These are phyloP conservation scores for Bretschneidera sinensis DNA, from an alignment of 345 rosid species.

Conservation along the genomic window DNA sequence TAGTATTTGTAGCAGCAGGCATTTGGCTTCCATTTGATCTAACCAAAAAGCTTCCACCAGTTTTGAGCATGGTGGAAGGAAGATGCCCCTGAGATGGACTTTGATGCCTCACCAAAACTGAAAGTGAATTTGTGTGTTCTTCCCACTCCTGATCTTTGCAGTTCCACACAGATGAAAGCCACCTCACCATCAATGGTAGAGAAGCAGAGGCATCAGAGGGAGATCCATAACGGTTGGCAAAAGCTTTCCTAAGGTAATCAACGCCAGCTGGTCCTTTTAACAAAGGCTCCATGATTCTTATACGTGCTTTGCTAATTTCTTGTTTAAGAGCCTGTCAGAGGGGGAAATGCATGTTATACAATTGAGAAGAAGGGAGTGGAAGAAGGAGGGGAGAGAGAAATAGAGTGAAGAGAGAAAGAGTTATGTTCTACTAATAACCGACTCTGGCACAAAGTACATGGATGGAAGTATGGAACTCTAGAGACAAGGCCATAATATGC, in stretches of 20 bases:
- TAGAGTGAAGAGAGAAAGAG: neutral
- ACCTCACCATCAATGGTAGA: slow-evolving; percentile 48
- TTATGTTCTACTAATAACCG: neutral
- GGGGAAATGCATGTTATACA: slow-evolving; percentile 4
- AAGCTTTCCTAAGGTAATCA: slow-evolving; percentile 67
- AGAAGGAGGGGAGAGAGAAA: neutral
- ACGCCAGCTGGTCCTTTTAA: slow-evolving; percentile 79
- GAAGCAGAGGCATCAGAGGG: slow-evolving; percentile 43
- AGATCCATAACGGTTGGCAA: slow-evolving; percentile 51
- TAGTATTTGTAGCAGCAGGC: slow-evolving; percentile 21
- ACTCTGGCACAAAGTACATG: neutral
- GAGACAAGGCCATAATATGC: no score
- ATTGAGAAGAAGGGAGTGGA: neutral
- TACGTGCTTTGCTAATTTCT: slow-evolving; percentile 72
- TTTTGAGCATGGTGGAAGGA: slow-evolving; percentile 56
- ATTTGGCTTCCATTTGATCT: slow-evolving; percentile 22
- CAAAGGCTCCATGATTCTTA: slow-evolving; percentile 69
- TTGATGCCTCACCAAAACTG: slow-evolving; percentile 34
- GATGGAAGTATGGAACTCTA: no score
- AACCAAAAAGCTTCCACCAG: slow-evolving; percentile 62
- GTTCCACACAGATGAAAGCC: slow-evolving; percentile 55
- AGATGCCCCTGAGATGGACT: slow-evolving; percentile 39
- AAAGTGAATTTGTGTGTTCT: slow-evolving; percentile 54
- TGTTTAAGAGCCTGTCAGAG: slow-evolving; percentile 52
- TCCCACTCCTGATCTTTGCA: slow-evolving; percentile 66